These are phyloP conservation scores for Paramyrothecium roridum DNA, from an alignment of 2,329 filamentous ascomycete species.

Conservation along the genomic window DNA sequence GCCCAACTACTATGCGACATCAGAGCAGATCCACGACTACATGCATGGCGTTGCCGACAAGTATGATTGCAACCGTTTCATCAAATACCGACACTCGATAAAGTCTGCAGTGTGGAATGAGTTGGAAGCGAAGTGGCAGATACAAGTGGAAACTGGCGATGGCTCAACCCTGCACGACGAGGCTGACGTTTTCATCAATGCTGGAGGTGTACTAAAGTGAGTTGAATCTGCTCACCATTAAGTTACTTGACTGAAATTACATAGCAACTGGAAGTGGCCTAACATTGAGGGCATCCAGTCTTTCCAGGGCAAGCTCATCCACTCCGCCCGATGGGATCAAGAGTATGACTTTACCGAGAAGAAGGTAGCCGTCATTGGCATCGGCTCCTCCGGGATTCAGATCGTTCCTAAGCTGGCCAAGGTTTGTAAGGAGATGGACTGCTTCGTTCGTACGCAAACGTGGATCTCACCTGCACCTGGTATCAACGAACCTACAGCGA, in stretches of 20 bases:
- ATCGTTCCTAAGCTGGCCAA: conserved; percentile 19
- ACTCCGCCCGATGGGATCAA: conserved; percentile 37
- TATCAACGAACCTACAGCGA: no score
- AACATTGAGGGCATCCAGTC: conserved; percentile 7
- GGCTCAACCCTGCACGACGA: conserved; percentile 7
- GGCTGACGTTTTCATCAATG: conserved; percentile 10
- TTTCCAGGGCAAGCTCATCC: conserved; percentile 31
- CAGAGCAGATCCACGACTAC: conserved; percentile 19
- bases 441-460: no score
- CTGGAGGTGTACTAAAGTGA: conserved; percentile 11
- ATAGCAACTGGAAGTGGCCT: conserved; percentile 13
- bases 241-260: no score
- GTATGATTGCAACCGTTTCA: conserved; percentile 15
- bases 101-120: conserved; percentile 13
- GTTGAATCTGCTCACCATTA: neutral
- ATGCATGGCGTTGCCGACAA: conserved; percentile 18
- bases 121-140: conserved; percentile 7
- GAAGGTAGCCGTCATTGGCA: conserved; percentile 27
- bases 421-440: conserved; percentile 3
- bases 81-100: conserved; percentile 13
- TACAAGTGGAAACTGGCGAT: conserved; percentile 6
- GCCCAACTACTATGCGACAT: conserved; percentile 8
- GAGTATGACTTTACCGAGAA: conserved; percentile 14
- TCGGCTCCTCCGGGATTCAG: conserved; percentile 26
- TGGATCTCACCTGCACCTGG: no score